Evolutionary conservation across 768 basidiomycete species (phyloP).

Genomic region (Tubosaeta sp.): DNA sequence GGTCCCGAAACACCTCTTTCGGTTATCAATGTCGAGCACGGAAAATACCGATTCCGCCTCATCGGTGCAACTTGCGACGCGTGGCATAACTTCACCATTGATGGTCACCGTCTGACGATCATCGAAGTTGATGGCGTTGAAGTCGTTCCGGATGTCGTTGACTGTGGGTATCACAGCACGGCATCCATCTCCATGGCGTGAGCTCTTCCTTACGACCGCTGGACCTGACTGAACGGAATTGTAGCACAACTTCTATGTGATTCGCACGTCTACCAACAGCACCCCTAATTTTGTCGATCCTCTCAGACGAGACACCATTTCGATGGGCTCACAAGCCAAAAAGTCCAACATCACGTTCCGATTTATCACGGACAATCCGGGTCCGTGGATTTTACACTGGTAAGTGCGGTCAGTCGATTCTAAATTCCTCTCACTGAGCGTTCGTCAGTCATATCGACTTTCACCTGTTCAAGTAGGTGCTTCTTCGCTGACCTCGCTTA

Average conservation of each 20-base stretch:
- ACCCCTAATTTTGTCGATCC: conserved; percentile 36
- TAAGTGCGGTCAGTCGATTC: conserved; percentile 1
- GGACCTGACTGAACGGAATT: background rate
- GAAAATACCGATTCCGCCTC: conserved; percentile 39
- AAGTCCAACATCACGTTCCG: conserved; percentile 48
- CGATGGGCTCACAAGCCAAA: conserved; percentile 31
- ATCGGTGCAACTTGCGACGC: conserved; percentile 33
- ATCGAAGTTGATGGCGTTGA: conserved; percentile 43
- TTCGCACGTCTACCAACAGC: conserved; percentile 30
- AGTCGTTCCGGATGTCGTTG: conserved; percentile 32
- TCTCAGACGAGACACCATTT: conserved; percentile 32
- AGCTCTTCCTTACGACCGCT: conserved; percentile 8
- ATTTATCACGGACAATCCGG: conserved; percentile 63
- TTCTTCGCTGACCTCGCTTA: background rate
- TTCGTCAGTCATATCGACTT: conserved; percentile 29
- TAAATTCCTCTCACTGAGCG: background rate
- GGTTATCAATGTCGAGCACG: conserved; percentile 36
- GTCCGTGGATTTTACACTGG: conserved; percentile 54
- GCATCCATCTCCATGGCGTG: conserved; percentile 40
- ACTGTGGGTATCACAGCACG: conserved; percentile 32
- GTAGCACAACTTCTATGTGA: conserved; percentile 38
- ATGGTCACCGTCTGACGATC: conserved; percentile 35
- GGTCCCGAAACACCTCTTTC: conserved; percentile 33
- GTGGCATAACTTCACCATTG: conserved; percentile 32
- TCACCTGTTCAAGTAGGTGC: conserved; percentile 24